phyloP scores from a whole-genome alignment of 345 rosid species.

The Brassica rapa region DNA sequence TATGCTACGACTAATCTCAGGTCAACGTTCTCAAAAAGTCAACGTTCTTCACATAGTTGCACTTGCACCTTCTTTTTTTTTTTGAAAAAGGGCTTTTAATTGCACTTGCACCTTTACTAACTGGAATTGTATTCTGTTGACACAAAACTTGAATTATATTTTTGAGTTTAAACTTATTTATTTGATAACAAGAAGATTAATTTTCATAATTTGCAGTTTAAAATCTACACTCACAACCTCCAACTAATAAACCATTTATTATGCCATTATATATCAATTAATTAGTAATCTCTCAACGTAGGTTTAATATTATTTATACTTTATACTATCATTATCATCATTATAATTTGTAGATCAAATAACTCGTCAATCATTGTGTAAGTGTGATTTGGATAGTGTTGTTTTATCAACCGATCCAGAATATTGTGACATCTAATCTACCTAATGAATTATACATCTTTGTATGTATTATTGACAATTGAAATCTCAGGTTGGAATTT shows the following conservation, averaged over 20 bases:
- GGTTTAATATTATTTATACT: neutral
- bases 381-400: constrained; percentile 29
- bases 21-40: constrained; percentile 10
- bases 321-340: constrained; percentile 6
- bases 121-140: neutral
- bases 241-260: constrained; percentile 5
- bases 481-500: neutral
- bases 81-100: no score
- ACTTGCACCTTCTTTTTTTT: neutral
- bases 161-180: neutral
- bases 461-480: neutral
- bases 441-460: constrained; percentile 28
- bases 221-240: constrained; percentile 17
- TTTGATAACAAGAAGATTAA: neutral
- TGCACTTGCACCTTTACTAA: neutral
- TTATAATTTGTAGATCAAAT: constrained; percentile 1
- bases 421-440: constrained; percentile 34
- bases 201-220: neutral
- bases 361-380: constrained; percentile 24
- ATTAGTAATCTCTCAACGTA: neutral
- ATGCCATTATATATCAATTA: constrained; percentile 3
- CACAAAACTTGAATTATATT: neutral
- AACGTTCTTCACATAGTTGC: neutral
- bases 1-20: constrained; percentile 17
- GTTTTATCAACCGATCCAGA: constrained; percentile 40